phyloP scores from a whole-genome alignment of 139 green algal genomes.

The Coelastrella sp. region DNA sequence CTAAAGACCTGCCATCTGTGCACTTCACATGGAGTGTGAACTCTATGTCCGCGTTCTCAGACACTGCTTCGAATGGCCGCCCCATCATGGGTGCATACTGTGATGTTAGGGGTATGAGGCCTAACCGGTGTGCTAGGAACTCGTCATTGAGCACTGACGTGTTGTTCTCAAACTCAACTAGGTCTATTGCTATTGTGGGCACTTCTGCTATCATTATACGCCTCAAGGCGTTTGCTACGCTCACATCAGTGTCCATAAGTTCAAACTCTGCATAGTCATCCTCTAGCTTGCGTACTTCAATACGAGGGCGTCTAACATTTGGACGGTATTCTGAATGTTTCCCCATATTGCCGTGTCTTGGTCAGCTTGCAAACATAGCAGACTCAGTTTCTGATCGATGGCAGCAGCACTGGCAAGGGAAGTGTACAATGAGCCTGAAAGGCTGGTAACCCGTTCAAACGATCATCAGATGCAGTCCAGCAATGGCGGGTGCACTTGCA shows the following conservation, averaged over 20 bases:
- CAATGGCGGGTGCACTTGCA: too few relatives aligned
- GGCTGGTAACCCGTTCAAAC: too few relatives aligned
- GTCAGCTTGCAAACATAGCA: too few relatives aligned
- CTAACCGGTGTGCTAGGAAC: conserved; percentile 94
- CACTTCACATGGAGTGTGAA: conserved; percentile 56
- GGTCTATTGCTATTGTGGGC: conserved; percentile 98
- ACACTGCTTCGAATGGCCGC: conserved; percentile 53
- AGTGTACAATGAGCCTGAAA: too few relatives aligned
- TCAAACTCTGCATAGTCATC: conserved; percentile 91
- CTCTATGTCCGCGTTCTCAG: conserved; percentile 34
- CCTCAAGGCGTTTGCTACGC: conserved; percentile 94
- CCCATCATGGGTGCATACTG: conserved; percentile 66
- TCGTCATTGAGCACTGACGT: conserved; percentile 98
- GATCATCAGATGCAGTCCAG: too few relatives aligned
- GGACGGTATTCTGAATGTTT: not conserved
- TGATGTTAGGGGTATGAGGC: conserved; percentile 91
- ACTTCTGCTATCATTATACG: conserved; percentile 96
- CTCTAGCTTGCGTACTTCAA: conserved; percentile 74
- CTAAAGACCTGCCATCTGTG: conserved; percentile 58
- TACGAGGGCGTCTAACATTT: conserved; percentile 49
- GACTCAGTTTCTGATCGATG: too few relatives aligned
- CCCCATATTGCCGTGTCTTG: not conserved
- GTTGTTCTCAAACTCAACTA: conserved; percentile 99
- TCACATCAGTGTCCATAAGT: conserved; percentile 87
- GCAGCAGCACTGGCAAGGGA: too few relatives aligned